A percentile compares a stretch with the other conserved stretches of the same genome.
Evolutionary conservation across 139 green algal genomes (phyloP).

Genomic region (Nannochloris sp.): DNA sequence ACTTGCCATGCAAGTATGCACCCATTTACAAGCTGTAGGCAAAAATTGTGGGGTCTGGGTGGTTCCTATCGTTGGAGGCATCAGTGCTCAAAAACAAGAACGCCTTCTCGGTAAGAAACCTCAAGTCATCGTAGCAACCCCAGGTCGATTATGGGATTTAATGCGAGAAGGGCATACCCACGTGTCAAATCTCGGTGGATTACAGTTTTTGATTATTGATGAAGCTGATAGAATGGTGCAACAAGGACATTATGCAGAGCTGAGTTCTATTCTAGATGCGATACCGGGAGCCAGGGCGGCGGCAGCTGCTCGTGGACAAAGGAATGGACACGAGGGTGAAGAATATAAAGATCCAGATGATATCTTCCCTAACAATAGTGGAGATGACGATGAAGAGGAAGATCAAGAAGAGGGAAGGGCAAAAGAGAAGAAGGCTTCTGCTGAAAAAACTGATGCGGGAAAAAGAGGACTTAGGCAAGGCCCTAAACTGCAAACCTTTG

Average conservation of each 20-base stretch:
- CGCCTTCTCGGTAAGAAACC: conserved; percentile 61
- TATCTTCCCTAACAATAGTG: neutral
- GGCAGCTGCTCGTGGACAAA: neutral
- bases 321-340: neutral
- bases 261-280: conserved; percentile 71
- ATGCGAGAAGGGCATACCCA: conserved; percentile 67
- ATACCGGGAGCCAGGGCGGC: conserved; percentile 2
- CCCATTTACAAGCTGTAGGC: conserved; percentile 1
- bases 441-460: neutral
- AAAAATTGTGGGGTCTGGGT: conserved; percentile 48
- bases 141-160: conserved; percentile 92
- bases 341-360: conserved; percentile 4
- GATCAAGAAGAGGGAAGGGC: conserved; percentile 11
- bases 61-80: conserved; percentile 84
- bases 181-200: conserved; percentile 48
- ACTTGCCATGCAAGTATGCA: conserved; percentile 82
- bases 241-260: conserved; percentile 71
- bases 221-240: conserved; percentile 94
- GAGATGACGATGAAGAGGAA: neutral
- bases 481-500: conserved; percentile 75
- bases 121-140: conserved; percentile 85
- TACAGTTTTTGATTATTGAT: conserved; percentile 93
- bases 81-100: conserved; percentile 81
- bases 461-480: neutral
- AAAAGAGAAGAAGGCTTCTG: neutral